Conservation (phyloP, 2,329 filamentous ascomycete species). For the Podosphaera leucotricha region DNA sequence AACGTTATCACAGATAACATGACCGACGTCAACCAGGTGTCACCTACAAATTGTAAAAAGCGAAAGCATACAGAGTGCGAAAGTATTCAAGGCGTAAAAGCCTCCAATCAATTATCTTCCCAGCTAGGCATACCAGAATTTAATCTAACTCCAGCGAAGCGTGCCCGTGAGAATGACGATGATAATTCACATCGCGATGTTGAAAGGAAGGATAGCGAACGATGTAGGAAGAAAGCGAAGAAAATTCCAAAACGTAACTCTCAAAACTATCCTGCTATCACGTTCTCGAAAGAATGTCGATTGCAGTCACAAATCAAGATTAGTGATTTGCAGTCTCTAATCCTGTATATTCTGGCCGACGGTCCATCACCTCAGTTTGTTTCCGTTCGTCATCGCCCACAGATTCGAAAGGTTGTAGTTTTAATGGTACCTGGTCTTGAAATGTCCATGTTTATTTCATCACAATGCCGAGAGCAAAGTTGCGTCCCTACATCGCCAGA, state of each 20-base stretch:
- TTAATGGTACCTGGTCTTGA: slow-evolving; percentile 87
- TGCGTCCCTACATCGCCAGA: slow-evolving; percentile 24
- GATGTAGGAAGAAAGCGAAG: slow-evolving; percentile 32
- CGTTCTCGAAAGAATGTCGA: slow-evolving; percentile 28
- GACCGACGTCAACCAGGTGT: slow-evolving; percentile 1
- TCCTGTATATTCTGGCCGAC: slow-evolving; percentile 44
- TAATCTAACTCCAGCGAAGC: slow-evolving; percentile 12
- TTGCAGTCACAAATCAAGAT: slow-evolving; percentile 38
- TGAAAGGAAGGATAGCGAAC: slow-evolving; percentile 30
- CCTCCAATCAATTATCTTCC: slow-evolving; percentile 8
- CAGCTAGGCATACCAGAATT: slow-evolving; percentile 15
- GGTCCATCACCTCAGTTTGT: slow-evolving; percentile 42
- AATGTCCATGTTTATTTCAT: slow-evolving; percentile 49
- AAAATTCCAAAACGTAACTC: slow-evolving; percentile 32
- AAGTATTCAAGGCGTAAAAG: not conserved
- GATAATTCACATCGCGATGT: slow-evolving; percentile 11
- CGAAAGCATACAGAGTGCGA: slow-evolving; percentile 9
- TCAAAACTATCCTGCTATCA: slow-evolving; percentile 34
- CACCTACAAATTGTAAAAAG: slow-evolving; percentile 10
- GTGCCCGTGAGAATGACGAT: slow-evolving; percentile 2
- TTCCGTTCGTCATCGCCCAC: slow-evolving; percentile 33
- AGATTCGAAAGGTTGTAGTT: slow-evolving; percentile 58
- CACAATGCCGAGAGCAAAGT: slow-evolving; percentile 2
- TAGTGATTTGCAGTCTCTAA: slow-evolving; percentile 35
- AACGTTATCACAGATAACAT: slow-evolving; percentile 1